Conservation (phyloP, 2,329 filamentous ascomycete species). For the Fusarium subtropicale region DNA sequence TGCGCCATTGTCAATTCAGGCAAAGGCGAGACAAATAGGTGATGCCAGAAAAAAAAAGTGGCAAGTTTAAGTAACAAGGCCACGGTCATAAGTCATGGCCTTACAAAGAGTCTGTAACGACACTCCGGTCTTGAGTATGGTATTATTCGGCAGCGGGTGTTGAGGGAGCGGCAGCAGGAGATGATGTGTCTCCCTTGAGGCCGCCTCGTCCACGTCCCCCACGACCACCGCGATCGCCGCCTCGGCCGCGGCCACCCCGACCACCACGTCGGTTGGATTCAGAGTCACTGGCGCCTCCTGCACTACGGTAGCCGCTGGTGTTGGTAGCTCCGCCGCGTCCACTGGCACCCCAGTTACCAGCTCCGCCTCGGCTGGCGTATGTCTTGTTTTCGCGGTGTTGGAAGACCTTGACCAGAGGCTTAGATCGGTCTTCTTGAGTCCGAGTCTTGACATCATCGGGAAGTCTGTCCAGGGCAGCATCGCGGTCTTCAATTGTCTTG, state of each 20-base stretch:
- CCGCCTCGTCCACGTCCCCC: constrained; percentile 68
- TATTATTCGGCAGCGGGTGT: constrained; percentile 58
- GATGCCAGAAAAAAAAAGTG: constrained; percentile 33
- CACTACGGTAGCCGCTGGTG: constrained; percentile 85
- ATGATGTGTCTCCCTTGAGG: constrained; percentile 69
- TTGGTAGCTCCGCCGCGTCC: constrained; percentile 68
- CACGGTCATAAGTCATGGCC: constrained; percentile 29
- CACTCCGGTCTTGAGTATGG: constrained; percentile 23
- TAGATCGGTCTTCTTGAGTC: constrained; percentile 77
- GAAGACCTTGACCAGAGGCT: constrained; percentile 86
- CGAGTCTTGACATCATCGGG: constrained; percentile 81
- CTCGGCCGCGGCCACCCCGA: constrained; percentile 68
- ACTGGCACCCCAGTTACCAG: constrained; percentile 75
- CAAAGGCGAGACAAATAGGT: constrained; percentile 40
- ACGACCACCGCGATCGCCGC: constrained; percentile 68
- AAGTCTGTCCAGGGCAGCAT: constrained; percentile 79
- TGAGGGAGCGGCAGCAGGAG: constrained; percentile 64
- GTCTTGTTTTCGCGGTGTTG: constrained; percentile 72
- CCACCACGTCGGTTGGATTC: constrained; percentile 68
- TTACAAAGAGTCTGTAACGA: constrained; percentile 31
- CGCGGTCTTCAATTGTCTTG: constrained; percentile 81
- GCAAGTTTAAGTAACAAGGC: constrained; percentile 32
- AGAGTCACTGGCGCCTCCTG: constrained; percentile 78
- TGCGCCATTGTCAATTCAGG: constrained; percentile 37
- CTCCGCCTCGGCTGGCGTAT: constrained; percentile 70